These are phyloP conservation scores for Yamadazyma dendronema DNA, from an alignment of 1,139 yeast genomes.

Conservation along the genomic window DNA sequence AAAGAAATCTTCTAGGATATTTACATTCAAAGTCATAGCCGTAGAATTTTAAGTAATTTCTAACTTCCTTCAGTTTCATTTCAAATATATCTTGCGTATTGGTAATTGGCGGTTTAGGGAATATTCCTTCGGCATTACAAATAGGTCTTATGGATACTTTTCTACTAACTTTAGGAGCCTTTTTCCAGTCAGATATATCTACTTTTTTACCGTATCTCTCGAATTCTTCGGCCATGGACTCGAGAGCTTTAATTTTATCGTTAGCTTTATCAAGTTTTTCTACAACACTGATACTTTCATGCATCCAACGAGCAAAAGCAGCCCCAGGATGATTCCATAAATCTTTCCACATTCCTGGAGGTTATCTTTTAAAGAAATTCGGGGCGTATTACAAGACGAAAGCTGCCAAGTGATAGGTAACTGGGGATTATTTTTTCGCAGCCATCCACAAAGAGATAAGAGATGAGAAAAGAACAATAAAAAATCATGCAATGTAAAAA, in stretches of 20 bases:
- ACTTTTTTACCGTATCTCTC: no score
- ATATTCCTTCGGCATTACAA: not conserved
- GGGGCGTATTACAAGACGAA: no score
- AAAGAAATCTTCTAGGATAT: not conserved
- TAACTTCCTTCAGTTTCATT: not conserved
- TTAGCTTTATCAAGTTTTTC: no score
- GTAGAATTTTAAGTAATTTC: not conserved
- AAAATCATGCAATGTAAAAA: not conserved
- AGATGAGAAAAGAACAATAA: not conserved
- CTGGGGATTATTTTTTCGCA: not conserved
- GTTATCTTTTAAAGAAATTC: no score
- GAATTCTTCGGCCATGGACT: no score
- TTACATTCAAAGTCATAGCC: not conserved
- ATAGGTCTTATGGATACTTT: no score
- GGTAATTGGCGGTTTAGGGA: slow-evolving; percentile 1
- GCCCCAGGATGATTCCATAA: no score
- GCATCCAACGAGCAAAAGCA: no score
- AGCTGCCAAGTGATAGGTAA: no score
- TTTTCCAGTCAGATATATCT: not conserved
- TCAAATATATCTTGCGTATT: not conserved
- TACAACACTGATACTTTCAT: not conserved
- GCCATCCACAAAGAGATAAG: not conserved
- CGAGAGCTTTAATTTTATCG: no score
- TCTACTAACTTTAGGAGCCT: no score
- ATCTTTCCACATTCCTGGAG: not conserved